Base-by-base conservation (phyloP, 1,284 basidiomycete species). In the Tremellales sp. region DNA sequence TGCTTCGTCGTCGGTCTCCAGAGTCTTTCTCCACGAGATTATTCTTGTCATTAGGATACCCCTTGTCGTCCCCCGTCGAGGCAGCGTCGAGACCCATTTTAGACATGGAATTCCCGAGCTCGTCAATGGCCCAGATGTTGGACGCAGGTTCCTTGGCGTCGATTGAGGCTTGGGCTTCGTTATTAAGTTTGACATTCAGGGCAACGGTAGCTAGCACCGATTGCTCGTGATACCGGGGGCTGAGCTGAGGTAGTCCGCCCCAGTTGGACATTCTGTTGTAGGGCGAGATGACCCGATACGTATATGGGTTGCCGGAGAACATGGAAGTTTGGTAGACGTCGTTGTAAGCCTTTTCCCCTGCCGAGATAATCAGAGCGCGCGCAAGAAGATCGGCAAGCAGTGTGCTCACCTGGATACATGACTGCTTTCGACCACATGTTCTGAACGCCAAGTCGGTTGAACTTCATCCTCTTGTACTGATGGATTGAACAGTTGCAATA, bases 341-440 rank as follows among this genome's bases (percentile, higher is more conserved):
- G 38, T 48, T 52, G 43, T 54, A 54, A 6, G 40, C 35, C 34
- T 52, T 54, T 40, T 54, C 53, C 13, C 53, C 53, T 54, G 33
- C 18, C 14, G 25, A 44, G 5, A 10, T 8, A 36, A 36, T 37
- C 27, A 35, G 27, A 14, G 7, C 29, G 34, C 29, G 29, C 29
- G 29, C 21, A n/a, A 24, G 16, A 16, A 40, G n/a, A n/a, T n/a
- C n/a, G n/a, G 12, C 24, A 36, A 19, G 13, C 18, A 41, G 16
- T n/a, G 18, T 25, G 25, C 48, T 28, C 25, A 54, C 53, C 53
- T 45, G 46, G 49, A 41, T 54, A 54, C 14, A 48, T 25, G 13
- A 54, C 53, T 12, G 53, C 53, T 12, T 9, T 14, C 27, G 36
- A 45, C 53, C 53, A 54, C 34, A 25, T 25, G 39, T 54, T 47